Base-by-base conservation (phyloP, 768 basidiomycete genomes). In the Rhodotorula diobovata region DNA sequence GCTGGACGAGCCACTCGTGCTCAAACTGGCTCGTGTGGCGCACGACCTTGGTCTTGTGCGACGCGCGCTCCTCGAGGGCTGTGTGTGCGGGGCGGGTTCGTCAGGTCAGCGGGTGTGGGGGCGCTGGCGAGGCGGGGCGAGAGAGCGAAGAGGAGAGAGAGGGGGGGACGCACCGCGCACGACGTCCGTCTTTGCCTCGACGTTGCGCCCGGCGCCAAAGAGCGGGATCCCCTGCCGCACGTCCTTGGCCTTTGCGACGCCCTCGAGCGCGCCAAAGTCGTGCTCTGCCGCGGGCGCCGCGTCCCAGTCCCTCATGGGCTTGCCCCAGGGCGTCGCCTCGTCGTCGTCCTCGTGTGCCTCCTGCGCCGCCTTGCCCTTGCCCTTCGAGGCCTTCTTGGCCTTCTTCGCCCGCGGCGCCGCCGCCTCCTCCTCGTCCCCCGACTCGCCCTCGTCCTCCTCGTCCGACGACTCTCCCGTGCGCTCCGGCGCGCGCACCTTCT, bases 11-110 rank as follows among this genome's bases (percentile, higher is more conserved):
- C 81, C 89, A 90, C 56, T 80, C 81, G 67, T 83, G 79, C 81
- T 97, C 93, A 6, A 88, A 87, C 20, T 80, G 78, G 18, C 92
- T 91, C 58, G 88, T 79, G 79, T 87, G 85, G 71, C 91, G 86
- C 61, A 72, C 45, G 34, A 71, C 71, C 65, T 72, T 71, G 28
- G 61, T 43, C 41, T 56, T 51, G 51, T 28, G 12, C 35, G 61
- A 18, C 1, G 74, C 63, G n/a, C 59, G 61, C 32, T 51, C 53
- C 60, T 75, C 74, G 53, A 75, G 74, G 1, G 57, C 68, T 73
- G 65, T 32, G 39, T 5, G 54, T 1, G 5, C 23, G 23, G 21
- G 6, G 32, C 6, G 41, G 5, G 0, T 37, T 32, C 9, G 34
- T 50, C 48, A 50, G 48, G 16, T 21, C 12, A 21, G 32, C 25